Percentiles rank a stretch among this genome's conserved stretches.
These are phyloP conservation scores for Diaporthe helianthi DNA, from an alignment of 2,329 filamentous ascomycete species.

Conservation along the genomic window DNA sequence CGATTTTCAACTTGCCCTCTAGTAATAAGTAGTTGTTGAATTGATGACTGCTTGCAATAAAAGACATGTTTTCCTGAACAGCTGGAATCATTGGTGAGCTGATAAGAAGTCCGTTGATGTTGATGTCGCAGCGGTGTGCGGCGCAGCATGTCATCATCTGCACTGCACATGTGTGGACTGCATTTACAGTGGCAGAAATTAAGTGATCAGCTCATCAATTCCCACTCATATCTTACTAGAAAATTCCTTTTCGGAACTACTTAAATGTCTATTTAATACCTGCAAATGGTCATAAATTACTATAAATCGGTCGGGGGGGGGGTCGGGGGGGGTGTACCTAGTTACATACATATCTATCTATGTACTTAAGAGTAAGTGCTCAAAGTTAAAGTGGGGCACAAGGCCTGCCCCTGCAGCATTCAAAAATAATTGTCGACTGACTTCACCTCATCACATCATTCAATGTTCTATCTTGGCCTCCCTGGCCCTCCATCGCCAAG, in stretches of 20 bases:
- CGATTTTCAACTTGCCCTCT: too few relatives aligned
- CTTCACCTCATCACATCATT: background rate
- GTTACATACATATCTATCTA: too few relatives aligned
- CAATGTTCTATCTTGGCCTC: background rate
- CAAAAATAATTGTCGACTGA: slow-evolving; percentile 27
- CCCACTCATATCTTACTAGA: background rate
- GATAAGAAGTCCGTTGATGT: background rate
- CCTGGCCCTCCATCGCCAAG: background rate
- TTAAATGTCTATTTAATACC: too few relatives aligned
- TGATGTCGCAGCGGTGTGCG: background rate
- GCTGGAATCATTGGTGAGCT: background rate
- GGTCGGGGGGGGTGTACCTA: too few relatives aligned
- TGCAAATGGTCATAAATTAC: too few relatives aligned
- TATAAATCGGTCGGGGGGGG: background rate
- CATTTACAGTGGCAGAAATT: background rate
- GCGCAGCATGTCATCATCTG: background rate
- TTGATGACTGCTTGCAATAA: too few relatives aligned
- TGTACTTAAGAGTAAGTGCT: background rate
- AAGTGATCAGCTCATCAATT: too few relatives aligned
- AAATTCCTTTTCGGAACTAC: background rate
- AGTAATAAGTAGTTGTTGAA: too few relatives aligned
- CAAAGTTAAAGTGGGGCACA: background rate
- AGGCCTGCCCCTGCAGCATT: background rate
- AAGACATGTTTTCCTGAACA: too few relatives aligned
- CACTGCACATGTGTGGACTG: too few relatives aligned